phyloP scores from a whole-genome alignment of 1,284 basidiomycete genomes.

The Clitocybe nebularis region DNA sequence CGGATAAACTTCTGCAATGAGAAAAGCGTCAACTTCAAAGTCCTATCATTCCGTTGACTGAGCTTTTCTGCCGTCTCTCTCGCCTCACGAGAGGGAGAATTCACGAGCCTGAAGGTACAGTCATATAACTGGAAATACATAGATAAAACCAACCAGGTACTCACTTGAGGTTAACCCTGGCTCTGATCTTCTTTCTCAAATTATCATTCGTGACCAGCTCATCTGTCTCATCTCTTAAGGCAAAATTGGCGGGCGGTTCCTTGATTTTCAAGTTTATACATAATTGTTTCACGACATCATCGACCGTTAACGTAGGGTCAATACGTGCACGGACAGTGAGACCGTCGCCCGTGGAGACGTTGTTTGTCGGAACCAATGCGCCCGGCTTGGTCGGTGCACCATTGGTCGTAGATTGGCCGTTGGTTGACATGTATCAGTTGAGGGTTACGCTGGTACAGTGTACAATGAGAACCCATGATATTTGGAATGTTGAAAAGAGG shows the following conservation, averaged over 20 bases:
- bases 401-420: slow-evolving; percentile 23
- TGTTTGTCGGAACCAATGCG: slow-evolving; percentile 72
- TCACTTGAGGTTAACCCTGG: slow-evolving; percentile 77
- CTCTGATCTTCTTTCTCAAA: slow-evolving; percentile 76
- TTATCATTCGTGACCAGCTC: slow-evolving; percentile 92
- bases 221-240: slow-evolving; percentile 83
- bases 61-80: slow-evolving; percentile 78
- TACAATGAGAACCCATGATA: slow-evolving; percentile 7
- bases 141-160: slow-evolving; percentile 24
- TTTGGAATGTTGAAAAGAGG: not conserved
- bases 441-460: slow-evolving; percentile 14
- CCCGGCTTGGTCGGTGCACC: slow-evolving; percentile 39
- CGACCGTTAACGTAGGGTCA: slow-evolving; percentile 73
- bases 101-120: slow-evolving; percentile 57
- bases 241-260: slow-evolving; percentile 78
- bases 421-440: slow-evolving; percentile 28
- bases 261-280: slow-evolving; percentile 80
- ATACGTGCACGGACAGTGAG: slow-evolving; percentile 74
- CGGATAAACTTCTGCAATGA: slow-evolving; percentile 83
- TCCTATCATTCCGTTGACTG: slow-evolving; percentile 55
- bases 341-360: slow-evolving; percentile 70
- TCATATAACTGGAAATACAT: not conserved
- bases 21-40: slow-evolving; percentile 67
- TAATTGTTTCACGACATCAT: slow-evolving; percentile 76
- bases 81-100: slow-evolving; percentile 79